These are phyloP conservation scores for Chalaropsis ovoidea DNA, from an alignment of 2,329 filamentous ascomycete species.

Conservation along the genomic window DNA sequence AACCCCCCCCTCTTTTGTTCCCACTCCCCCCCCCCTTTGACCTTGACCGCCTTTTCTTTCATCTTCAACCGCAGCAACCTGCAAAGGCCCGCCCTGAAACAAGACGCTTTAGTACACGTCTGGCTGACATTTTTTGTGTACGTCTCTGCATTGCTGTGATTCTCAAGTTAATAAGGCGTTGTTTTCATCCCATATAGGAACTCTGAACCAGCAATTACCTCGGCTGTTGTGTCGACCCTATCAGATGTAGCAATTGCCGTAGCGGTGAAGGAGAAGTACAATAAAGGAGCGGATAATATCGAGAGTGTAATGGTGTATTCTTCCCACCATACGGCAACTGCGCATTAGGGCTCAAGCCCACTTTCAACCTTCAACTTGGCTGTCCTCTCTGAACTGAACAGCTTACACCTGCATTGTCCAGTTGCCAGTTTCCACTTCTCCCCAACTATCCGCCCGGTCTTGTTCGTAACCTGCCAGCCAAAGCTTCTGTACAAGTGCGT, in stretches of 20 bases:
- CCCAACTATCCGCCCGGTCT: too few species aligned
- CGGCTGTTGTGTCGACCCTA: neutral
- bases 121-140: neutral
- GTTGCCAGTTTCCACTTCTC: too few species aligned
- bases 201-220: neutral
- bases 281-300: neutral
- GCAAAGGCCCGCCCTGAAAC: too few species aligned
- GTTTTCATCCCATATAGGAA: neutral
- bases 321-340: neutral
- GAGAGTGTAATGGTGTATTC: neutral
- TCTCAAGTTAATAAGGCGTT: too few species aligned
- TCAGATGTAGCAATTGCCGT: neutral
- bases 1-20: neutral
- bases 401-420: too few species aligned
- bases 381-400: neutral
- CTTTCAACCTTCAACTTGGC: neutral
- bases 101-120: too few species aligned
- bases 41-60: neutral
- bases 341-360: slow-evolving; percentile 9
- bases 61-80: neutral
- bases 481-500: neutral
- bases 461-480: too few species aligned
- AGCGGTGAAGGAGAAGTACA: neutral
- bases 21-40: neutral
- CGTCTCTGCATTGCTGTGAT: neutral